Conservation (phyloP, 176 grass and related monocot genomes). For the barley (Hordeum vulgare) region MorexV3_pseudomolecules_assembly NC_058523.1:44630867-44631366, state of each 20-base stretch:
- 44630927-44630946: neutral
- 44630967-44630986: neutral
- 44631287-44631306: constrained; percentile 38
- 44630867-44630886: constrained; percentile 40
- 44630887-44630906: constrained; percentile 41
- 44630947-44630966: too few species aligned
- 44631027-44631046: neutral
- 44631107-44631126: too few species aligned
- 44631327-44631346: constrained; percentile 11
- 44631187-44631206: constrained; percentile 51
- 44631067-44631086: neutral
- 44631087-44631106: too few species aligned
- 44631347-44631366: constrained; percentile 11
- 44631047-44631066: neutral
- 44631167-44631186: neutral
- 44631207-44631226: neutral
- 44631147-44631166: neutral
- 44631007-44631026: neutral
- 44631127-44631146: too few species aligned
- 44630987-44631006: neutral
- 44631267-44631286: constrained; percentile 29
- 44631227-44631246: neutral
- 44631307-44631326: constrained; percentile 48
- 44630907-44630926: neutral
- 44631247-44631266: neutral